Evolutionary conservation across 495 filamentous ascomycete species (phyloP).

Genomic region (Aspergillus conjunctus): DNA sequence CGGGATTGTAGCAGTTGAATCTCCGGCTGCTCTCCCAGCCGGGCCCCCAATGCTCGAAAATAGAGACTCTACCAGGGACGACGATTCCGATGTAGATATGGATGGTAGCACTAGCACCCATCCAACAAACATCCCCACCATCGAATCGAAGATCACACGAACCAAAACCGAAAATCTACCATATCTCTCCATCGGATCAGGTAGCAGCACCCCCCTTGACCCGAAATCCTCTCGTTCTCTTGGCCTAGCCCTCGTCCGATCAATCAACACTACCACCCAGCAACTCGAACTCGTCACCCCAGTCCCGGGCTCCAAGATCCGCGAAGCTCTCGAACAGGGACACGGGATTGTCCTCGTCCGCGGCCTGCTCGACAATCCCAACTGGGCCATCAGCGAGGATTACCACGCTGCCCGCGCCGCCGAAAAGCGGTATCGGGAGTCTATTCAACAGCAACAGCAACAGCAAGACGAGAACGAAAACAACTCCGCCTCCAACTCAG

Average conservation of each 20-base stretch:
- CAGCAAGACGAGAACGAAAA: slow-evolving; percentile 8
- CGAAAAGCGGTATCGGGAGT: slow-evolving; percentile 37
- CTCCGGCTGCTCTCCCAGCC: slow-evolving; percentile 37
- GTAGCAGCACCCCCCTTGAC: slow-evolving; percentile 43
- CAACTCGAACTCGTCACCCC: slow-evolving; percentile 52
- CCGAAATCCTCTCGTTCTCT: slow-evolving; percentile 48
- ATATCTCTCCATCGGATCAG: slow-evolving; percentile 44
- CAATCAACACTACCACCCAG: slow-evolving; percentile 41
- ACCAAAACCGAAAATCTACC: slow-evolving; percentile 40
- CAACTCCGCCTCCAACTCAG: slow-evolving; percentile 17
- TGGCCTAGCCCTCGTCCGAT: slow-evolving; percentile 55
- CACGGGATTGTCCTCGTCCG: slow-evolving; percentile 53
- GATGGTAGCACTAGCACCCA: slow-evolving; percentile 11
- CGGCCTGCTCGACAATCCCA: slow-evolving; percentile 54
- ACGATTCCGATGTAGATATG: slow-evolving; percentile 33
- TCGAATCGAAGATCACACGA: slow-evolving; percentile 14
- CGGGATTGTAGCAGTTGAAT: slow-evolving; percentile 57
- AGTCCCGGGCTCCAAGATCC: slow-evolving; percentile 39
- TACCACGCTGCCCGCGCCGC: slow-evolving; percentile 45
- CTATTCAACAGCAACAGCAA: slow-evolving; percentile 30
- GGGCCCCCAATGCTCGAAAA: not conserved
- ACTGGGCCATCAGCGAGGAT: slow-evolving; percentile 53
- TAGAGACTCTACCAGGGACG: slow-evolving; percentile 16
- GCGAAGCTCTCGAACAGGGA: slow-evolving; percentile 36
- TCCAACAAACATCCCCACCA: not conserved